A percentile compares a stretch with the other conserved stretches of the same genome.
Evolutionary conservation across 306 rosid genomes (phyloP).

Genomic region (Vachellia collinsii): DNA sequence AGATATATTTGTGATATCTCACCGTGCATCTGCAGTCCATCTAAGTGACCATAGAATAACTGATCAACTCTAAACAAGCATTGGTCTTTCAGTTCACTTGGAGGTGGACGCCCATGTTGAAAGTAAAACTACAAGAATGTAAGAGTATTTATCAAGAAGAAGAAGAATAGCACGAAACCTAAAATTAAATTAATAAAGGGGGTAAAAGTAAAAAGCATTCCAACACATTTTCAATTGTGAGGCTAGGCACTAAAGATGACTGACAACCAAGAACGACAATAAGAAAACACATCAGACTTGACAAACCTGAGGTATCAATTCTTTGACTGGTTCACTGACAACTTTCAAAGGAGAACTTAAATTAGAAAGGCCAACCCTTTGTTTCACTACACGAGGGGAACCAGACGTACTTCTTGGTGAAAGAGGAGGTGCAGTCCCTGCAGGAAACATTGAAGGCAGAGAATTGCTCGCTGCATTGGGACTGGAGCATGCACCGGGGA

Average conservation of each 20-base stretch:
- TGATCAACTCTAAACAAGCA: conserved; percentile 69
- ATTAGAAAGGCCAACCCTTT: conserved; percentile 88
- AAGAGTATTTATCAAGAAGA: conserved; percentile 21
- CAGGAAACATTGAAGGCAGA: conserved; percentile 98
- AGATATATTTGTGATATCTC: conserved; percentile 47
- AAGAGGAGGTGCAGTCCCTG: conserved; percentile 97
- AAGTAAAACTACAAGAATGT: conserved; percentile 84
- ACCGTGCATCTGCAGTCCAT: conserved; percentile 90
- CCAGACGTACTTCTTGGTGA: conserved; percentile 94
- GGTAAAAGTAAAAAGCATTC: neutral
- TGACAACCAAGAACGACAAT: conserved; percentile 25
- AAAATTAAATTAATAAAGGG: neutral
- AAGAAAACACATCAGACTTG: conserved; percentile 16
- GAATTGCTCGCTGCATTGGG: conserved; percentile 84
- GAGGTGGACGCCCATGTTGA: conserved; percentile 84
- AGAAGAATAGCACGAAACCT: conserved; percentile 1
- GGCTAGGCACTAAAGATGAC: conserved; percentile 27
- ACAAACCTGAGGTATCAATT: conserved; percentile 96
- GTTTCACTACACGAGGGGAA: conserved; percentile 93
- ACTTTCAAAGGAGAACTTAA: conserved; percentile 93
- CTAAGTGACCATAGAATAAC: conserved; percentile 68
- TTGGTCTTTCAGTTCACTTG: conserved; percentile 81
- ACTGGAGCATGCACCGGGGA: conserved; percentile 89
- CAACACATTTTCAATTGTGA: neutral
- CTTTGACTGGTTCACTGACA: conserved; percentile 92